A percentile compares a stretch with the other conserved stretches of the same genome.
phyloP scores from a whole-genome alignment of 768 basidiomycete species.

The Naganishia vishniacii region DNA sequence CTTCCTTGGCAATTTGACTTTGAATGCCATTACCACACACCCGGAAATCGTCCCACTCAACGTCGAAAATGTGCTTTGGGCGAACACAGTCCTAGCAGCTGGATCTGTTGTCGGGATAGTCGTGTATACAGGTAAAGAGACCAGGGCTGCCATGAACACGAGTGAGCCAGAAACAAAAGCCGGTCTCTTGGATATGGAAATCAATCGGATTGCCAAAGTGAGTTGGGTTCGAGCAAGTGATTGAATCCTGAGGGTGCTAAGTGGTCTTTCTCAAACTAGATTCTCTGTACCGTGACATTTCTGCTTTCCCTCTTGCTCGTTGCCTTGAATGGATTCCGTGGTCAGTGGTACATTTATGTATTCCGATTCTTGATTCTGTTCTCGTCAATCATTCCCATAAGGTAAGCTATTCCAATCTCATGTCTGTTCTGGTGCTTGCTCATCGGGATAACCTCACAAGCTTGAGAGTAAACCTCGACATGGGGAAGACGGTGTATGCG shows the following conservation, averaged over 20 bases:
- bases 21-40: conserved; percentile 26
- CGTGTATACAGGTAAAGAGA: conserved; percentile 89
- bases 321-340: conserved; percentile 91
- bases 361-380: conserved; percentile 96
- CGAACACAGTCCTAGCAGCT: conserved; percentile 93
- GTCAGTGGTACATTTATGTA: conserved; percentile 91
- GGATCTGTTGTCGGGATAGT: conserved; percentile 89
- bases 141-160: conserved; percentile 97
- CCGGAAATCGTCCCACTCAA: conserved; percentile 62
- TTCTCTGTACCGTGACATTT: conserved; percentile 89
- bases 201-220: conserved; percentile 92
- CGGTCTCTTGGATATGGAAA: conserved; percentile 84
- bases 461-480: conserved; percentile 96
- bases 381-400: conserved; percentile 98
- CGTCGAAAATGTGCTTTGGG: conserved; percentile 92
- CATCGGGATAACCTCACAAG: conserved; percentile 51
- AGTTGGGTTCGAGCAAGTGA: conserved; percentile 22
- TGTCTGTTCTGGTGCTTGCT: not conserved
- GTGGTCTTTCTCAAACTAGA: no score
- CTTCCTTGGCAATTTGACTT: conserved; percentile 85
- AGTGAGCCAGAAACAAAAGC: conserved; percentile 93
- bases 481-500: conserved; percentile 98
- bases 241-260: no score
- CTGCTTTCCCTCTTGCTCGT: conserved; percentile 84
- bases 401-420: conserved; percentile 54